Base-by-base conservation (phyloP, 768 basidiomycete genomes). In the Tulasnella sp. region DNA sequence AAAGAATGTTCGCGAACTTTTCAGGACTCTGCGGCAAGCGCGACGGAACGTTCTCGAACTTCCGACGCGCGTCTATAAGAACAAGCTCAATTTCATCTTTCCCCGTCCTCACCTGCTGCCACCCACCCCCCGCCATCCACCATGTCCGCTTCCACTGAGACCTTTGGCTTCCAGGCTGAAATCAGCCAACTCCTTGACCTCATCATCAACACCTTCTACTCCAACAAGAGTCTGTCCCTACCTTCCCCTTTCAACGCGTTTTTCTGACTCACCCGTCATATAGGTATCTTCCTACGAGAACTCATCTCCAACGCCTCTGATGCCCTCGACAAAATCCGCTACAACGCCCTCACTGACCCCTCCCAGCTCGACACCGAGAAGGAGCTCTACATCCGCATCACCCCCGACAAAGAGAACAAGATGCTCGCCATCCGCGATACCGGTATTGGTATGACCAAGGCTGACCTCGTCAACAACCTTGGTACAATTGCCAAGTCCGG, bases 131-230 rank as follows among this genome's bases (percentile, higher is more conserved):
- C 29, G 27, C 53, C n/a, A 27, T 49, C 34, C 58, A 58, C 58
- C 63, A 66, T 66, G 65, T 61, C 82, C 58, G 52, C 52, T 48
- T 23, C 19, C 19, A 41, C 63, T 23, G 87, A 91, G 75, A 83
- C 81, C 75, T 91, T 91, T 72, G 88, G 88, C 71, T 93, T 93
- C 83, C 91, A 97, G 72, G 94, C 94, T 70, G 94, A 98, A 80
- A 98, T 99, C 82, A 86, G 84, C 71, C 96, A 98, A 75, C 78
- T 97, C 66, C 80, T 98, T 63, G 94, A 98, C 78, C 75, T 98
- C 69, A 98, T 98, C 77, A 97, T 98, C 81, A 97, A 97, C 79
- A 97, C 94, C 62, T 98, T 98, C 83, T 99, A 98, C 83, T 96
- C 92, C 61, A 97, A 99, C 84, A 99, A 99, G 79, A 55, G 53